These are phyloP conservation scores for Kondoa malvinella DNA, from an alignment of 768 basidiomycete species.

Conservation along the genomic window DNA sequence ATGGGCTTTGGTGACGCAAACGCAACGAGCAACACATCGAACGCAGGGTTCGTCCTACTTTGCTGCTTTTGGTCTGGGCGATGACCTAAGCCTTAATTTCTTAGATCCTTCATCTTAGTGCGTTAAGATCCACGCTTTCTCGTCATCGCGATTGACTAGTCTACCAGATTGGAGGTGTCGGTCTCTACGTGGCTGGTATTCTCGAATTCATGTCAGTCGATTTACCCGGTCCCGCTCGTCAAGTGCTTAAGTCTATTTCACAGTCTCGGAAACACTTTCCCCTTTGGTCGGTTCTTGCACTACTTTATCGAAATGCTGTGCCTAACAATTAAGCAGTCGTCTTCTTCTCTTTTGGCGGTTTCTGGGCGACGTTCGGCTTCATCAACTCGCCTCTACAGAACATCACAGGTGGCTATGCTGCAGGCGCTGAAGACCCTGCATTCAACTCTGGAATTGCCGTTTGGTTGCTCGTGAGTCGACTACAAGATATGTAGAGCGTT, in stretches of 20 bases:
- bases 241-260: no score
- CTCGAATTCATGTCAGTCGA: conserved; percentile 21
- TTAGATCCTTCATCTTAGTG: no score
- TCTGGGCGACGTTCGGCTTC: neutral
- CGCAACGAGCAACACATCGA: neutral
- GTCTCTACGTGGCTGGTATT: conserved; percentile 25
- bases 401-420: neutral
- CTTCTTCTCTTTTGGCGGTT: no score
- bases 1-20: conserved; percentile 21
- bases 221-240: no score
- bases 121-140: no score
- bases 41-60: neutral
- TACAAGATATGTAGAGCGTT: no score
- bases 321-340: no score
- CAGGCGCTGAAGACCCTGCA: neutral
- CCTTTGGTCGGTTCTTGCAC: neutral
- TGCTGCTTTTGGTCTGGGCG: neutral
- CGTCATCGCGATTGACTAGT: no score
- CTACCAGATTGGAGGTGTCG: conserved; percentile 25
- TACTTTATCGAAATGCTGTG: neutral
- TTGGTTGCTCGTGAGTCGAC: neutral
- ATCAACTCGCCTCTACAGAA: neutral
- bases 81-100: neutral
- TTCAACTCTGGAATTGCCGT: neutral
- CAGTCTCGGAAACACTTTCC: neutral